Evolutionary conservation across 192 early-diverging fungal genomes (phyloP).

Genomic region (Thoreauomyces humboldtii): DNA sequence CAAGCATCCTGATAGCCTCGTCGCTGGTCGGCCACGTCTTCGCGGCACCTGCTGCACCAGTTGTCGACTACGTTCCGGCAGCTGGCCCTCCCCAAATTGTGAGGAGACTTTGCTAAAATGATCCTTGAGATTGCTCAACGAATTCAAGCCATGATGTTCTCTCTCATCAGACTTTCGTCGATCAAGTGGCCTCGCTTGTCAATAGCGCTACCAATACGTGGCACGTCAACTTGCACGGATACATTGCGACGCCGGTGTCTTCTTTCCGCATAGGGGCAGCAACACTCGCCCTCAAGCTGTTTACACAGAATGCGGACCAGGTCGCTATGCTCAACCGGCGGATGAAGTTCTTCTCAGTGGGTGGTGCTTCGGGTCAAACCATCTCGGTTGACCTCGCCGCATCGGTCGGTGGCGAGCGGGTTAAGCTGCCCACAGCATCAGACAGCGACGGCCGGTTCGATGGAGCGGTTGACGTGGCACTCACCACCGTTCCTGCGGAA

Average conservation of each 20-base stretch:
- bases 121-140: no score
- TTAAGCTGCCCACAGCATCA: background rate
- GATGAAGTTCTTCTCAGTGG: constrained; percentile 1
- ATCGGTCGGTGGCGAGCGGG: background rate
- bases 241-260: constrained; percentile 2
- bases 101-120: no score
- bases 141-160: no score
- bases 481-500: background rate
- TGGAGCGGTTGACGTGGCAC: background rate
- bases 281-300: constrained; percentile 2
- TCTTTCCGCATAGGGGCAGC: background rate
- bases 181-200: background rate
- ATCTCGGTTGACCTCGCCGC: constrained; percentile 8
- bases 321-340: constrained; percentile 9
- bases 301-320: background rate
- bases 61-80: no score
- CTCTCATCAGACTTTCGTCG: constrained; percentile 18
- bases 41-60: no score
- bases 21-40: no score
- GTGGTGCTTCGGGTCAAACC: background rate
- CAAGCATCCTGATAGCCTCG: no score
- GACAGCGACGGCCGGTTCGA: constrained; percentile 2
- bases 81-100: no score
- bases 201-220: constrained; percentile 4
- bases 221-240: constrained; percentile 9